phyloP scores from a whole-genome alignment of 208 protist species.

The Leishmania lainsoni region DNA sequence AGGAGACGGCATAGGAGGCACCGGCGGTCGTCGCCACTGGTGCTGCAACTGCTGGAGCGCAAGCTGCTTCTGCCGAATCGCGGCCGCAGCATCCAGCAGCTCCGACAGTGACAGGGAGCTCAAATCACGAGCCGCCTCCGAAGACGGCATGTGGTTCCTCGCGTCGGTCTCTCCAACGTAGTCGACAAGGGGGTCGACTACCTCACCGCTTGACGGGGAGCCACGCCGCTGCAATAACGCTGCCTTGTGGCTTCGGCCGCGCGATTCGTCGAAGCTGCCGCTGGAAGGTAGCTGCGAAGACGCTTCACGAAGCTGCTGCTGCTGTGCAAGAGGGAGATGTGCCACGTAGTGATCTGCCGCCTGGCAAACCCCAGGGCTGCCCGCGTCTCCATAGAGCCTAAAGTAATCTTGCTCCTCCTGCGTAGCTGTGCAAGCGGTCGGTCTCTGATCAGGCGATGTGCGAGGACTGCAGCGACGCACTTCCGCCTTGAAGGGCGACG shows the following conservation, averaged over 20 bases:
- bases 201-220: constrained; percentile 10
- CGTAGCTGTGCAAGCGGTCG: not conserved
- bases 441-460: constrained; percentile 13
- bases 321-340: constrained; percentile 24
- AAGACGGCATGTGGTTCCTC: constrained; percentile 2
- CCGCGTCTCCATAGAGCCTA: constrained; percentile 13
- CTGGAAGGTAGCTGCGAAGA: constrained; percentile 19
- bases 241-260: constrained; percentile 6
- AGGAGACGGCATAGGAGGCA: not conserved
- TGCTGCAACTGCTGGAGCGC: constrained; percentile 57
- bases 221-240: constrained; percentile 1
- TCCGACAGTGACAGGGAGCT: constrained; percentile 65
- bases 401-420: constrained; percentile 30
- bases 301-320: constrained; percentile 32
- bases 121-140: constrained; percentile 29
- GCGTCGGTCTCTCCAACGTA: not conserved
- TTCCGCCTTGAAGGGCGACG: constrained; percentile 44
- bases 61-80: constrained; percentile 58
- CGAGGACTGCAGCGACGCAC: constrained; percentile 21
- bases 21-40: constrained; percentile 17
- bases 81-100: constrained; percentile 73
- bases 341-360: constrained; percentile 33
- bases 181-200: not conserved
- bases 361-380: constrained; percentile 19
- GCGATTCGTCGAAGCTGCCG: constrained; percentile 15